Percentiles rank a stretch among this genome's conserved stretches.
Conservation (phyloP, 257 asterid genomes). For the Orobanche coerulescens region DNA sequence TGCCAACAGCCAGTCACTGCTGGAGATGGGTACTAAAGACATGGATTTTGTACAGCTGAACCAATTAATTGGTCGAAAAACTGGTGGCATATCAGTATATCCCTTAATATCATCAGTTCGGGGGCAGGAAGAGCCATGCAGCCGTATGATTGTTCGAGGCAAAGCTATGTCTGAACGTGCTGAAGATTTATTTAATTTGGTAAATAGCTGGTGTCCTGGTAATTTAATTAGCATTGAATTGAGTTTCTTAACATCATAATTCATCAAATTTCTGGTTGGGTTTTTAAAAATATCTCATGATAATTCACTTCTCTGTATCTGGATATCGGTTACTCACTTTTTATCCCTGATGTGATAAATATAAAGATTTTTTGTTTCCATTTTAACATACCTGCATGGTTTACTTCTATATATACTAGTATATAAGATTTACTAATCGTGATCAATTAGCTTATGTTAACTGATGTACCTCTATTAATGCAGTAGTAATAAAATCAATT, state of each 20-base stretch:
- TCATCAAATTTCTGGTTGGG: constrained; percentile 16
- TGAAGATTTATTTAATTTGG: constrained; percentile 88
- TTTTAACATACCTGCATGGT: neutral
- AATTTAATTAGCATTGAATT: constrained; percentile 11
- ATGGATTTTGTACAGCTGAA: constrained; percentile 88
- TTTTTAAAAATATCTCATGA: neutral
- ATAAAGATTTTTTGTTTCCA: constrained; percentile 6
- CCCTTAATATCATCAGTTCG: constrained; percentile 81
- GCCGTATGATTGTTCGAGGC: constrained; percentile 77
- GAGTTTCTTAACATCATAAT: neutral
- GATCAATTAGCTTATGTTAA: neutral
- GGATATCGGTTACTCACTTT: neutral
- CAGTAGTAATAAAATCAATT: constrained; percentile 20
- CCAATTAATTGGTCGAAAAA: constrained; percentile 93
- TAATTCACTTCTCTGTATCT: neutral
- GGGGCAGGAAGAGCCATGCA: constrained; percentile 72
- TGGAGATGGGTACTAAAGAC: constrained; percentile 98
- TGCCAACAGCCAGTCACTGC: constrained; percentile 79
- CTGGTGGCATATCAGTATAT: constrained; percentile 93
- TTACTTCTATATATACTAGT: neutral
- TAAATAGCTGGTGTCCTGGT: constrained; percentile 25
- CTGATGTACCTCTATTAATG: constrained; percentile 21
- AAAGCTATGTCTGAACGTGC: constrained; percentile 85
- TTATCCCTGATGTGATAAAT: neutral
- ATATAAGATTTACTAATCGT: neutral